Conservation (phyloP, 2,329 filamentous ascomycete species). For the Colletotrichum tanaceti region DNA sequence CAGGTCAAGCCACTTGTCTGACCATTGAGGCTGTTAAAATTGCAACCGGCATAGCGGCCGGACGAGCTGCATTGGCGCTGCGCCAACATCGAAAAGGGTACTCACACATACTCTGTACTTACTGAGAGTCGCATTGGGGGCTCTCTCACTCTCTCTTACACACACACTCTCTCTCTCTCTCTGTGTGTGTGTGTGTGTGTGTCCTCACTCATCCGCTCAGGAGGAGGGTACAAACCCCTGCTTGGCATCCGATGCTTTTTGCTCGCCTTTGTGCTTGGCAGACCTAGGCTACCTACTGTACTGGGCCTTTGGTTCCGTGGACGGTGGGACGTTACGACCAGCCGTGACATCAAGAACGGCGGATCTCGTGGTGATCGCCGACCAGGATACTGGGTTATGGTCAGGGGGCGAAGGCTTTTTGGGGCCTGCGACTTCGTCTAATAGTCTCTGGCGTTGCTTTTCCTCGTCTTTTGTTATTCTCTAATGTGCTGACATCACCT, state of each 20-base stretch:
- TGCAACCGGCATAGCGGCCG: slow-evolving; percentile 35
- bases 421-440: slow-evolving; percentile 31
- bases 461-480: slow-evolving; percentile 25
- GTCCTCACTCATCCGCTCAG: neutral
- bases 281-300: too few species aligned
- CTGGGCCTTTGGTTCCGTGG: neutral
- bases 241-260: slow-evolving; percentile 31
- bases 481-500: slow-evolving; percentile 38
- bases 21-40: slow-evolving; percentile 37
- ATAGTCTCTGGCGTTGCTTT: slow-evolving; percentile 36
- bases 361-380: slow-evolving; percentile 27
- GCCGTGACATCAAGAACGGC: neutral
- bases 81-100: slow-evolving; percentile 19
- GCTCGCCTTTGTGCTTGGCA: slow-evolving; percentile 5
- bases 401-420: slow-evolving; percentile 13
- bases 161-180: neutral
- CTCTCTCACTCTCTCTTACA: slow-evolving; percentile 1
- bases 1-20: slow-evolving; percentile 39
- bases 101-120: slow-evolving; percentile 1
- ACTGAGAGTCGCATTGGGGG: neutral
- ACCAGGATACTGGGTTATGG: slow-evolving; percentile 13
- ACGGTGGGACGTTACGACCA: slow-evolving; percentile 26
- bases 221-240: slow-evolving; percentile 25
- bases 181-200: too few species aligned
- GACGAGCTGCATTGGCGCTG: slow-evolving; percentile 36